These are phyloP conservation scores for Cornus suecica DNA, from an alignment of 148 eudicot species.

Conservation along the genomic window DNA sequence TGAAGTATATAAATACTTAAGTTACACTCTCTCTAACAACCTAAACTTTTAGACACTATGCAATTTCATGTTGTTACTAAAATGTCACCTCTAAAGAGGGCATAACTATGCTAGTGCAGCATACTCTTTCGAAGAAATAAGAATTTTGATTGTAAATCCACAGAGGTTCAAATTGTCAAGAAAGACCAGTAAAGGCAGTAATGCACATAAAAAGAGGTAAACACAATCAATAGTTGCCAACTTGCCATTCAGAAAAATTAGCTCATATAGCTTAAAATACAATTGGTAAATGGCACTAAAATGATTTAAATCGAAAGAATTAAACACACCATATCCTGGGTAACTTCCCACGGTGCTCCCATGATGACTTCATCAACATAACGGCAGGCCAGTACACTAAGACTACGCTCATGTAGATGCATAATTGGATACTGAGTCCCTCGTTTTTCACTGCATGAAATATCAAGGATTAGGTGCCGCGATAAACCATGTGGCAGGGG, in stretches of 20 bases:
- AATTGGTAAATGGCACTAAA: background rate
- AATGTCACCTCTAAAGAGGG: background rate
- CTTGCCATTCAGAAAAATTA: slow-evolving; percentile 5
- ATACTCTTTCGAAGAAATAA: background rate
- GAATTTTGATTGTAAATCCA: background rate
- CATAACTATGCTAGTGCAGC: background rate
- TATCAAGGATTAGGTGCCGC: background rate
- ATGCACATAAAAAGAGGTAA: slow-evolving; percentile 1
- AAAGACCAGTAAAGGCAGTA: background rate
- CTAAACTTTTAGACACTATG: no score
- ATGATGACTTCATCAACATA: slow-evolving; percentile 93
- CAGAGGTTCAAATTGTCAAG: background rate
- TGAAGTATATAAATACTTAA: no score
- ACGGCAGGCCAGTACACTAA: slow-evolving; percentile 85
- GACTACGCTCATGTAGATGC: slow-evolving; percentile 94
- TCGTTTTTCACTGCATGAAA: slow-evolving; percentile 65
- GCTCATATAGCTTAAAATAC: background rate
- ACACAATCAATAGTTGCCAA: background rate
- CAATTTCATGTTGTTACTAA: background rate
- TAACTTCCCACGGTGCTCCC: slow-evolving; percentile 90
- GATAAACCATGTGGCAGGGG: background rate
- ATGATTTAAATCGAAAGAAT: background rate
- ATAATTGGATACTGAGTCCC: slow-evolving; percentile 74
- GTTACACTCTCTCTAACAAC: no score
- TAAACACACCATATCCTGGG: slow-evolving; percentile 74